Percentiles rank a stretch among this genome's conserved stretches.
phyloP scores from a whole-genome alignment of 441 rosid species.

The Pelargonium australe region DNA sequence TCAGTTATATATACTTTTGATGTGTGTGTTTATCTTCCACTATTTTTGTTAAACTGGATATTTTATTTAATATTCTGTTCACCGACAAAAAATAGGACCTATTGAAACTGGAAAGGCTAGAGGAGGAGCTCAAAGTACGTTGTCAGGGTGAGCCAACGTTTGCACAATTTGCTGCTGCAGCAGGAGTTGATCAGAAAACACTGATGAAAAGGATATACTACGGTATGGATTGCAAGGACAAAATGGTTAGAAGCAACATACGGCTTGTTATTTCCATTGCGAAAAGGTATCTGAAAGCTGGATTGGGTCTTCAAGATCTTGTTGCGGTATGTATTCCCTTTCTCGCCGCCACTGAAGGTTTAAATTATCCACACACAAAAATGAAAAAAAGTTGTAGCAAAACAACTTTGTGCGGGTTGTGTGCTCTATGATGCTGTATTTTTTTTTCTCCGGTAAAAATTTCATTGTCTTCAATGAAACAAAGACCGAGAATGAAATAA shows the following conservation, averaged over 20 bases:
- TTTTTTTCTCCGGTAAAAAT: no score
- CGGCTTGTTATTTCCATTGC: conserved; percentile 95
- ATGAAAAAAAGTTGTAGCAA: no score
- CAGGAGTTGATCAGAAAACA: conserved; percentile 64
- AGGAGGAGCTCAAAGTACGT: conserved; percentile 61
- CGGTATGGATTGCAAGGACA: conserved; percentile 75
- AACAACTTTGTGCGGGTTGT: no score
- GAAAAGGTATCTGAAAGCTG: conserved; percentile 76
- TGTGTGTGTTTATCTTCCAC: background rate
- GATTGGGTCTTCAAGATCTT: conserved; percentile 89
- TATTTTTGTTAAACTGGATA: conserved; percentile 12
- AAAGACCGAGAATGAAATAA: no score
- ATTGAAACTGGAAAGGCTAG: conserved; percentile 74
- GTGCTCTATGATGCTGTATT: no score
- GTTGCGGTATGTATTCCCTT: conserved; percentile 57
- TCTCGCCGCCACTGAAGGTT: background rate
- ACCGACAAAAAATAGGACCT: conserved; percentile 48
- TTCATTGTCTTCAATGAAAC: no score
- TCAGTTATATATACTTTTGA: background rate
- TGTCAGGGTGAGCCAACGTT: conserved; percentile 64
- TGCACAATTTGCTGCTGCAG: conserved; percentile 90
- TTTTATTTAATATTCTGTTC: conserved; percentile 13
- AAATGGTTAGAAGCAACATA: conserved; percentile 84
- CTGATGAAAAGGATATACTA: conserved; percentile 58
- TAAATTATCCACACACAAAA: no score